Evolutionary conservation across 305 asterid genomes (phyloP), one percentile per base, ranked within the genome.

Genomic region (Fraxinus dipetala): DNA sequence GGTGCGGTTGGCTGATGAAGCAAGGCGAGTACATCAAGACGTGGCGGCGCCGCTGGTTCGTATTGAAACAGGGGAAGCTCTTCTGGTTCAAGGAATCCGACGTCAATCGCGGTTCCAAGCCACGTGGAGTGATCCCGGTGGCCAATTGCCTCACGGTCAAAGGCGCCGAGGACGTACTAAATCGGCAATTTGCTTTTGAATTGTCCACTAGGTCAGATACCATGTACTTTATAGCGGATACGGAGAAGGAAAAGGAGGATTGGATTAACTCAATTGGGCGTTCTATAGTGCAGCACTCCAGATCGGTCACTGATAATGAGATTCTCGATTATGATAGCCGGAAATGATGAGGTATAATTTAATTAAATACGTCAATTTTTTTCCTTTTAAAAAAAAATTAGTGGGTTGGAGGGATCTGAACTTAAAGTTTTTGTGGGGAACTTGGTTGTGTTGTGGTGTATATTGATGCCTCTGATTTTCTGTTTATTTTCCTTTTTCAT

Each of bases 31-130:
- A 89, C 79, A 89, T 89, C n/a, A 89, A 89, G 81, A 88, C 93
- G 5, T 95, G 99, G 99, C 91, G 99, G 65, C 97, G 99, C 83
- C 96, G 98, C 20, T 95, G 98, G 98, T 94, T 94, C 92, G 91
- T 94, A n/a, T 81, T 96, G 81, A 96, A 93, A 88, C 96, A 94
- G 85, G 98, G 99, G 2, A 96, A 91, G 63, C 90, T 96, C 69
- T 94, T 96, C 90, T 96, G 99, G 99, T 96, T 96, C 93, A 96
- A 96, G 91, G 98, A 92, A 38, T 85, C 91, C 1, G 81, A 81
- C 79, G 85, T 96, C 85, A 88, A 83, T 18, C 93, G 97, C 40
- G 91, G 84, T 70, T 93, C 99, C 81, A 78, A 36, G 30, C 95
- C 99, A 0, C 99, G 99, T 2, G 99, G 98, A 35, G 93, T 92